A percentile compares a stretch with the other conserved stretches of the same genome.
phyloP scores from a whole-genome alignment of 1,139 yeast species.

The Suhomyces guaymorum region DNA sequence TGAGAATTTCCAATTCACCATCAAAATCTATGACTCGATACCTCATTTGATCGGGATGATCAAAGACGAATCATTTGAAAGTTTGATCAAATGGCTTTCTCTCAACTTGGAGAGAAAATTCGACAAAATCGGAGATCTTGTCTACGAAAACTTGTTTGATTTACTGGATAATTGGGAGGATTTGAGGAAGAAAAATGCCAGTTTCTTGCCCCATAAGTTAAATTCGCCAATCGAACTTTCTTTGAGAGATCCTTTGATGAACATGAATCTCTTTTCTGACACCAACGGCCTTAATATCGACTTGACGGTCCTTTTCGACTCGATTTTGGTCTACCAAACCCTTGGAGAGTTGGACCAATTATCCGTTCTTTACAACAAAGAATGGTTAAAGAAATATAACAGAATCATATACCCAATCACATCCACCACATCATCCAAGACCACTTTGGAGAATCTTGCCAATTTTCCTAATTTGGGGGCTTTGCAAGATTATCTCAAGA shows the following conservation, averaged over 20 bases:
- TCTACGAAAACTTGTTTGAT: conserved; percentile 55
- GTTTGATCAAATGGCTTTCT: conserved; percentile 72
- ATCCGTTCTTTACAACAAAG: conserved; percentile 64
- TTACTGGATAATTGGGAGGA: conserved; percentile 61
- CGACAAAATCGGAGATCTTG: conserved; percentile 56
- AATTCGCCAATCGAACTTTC: conserved; percentile 86
- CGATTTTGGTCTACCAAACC: conserved; percentile 77
- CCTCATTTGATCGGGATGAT: conserved; percentile 78
- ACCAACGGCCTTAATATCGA: conserved; percentile 48
- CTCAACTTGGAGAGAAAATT: conserved; percentile 62
- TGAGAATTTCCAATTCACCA: conserved; percentile 74
- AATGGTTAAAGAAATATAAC: conserved; percentile 72
- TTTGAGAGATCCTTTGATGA: conserved; percentile 55
- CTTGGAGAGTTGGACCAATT: conserved; percentile 65
- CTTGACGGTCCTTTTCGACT: conserved; percentile 74
- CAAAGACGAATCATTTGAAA: conserved; percentile 74
- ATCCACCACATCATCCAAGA: conserved; percentile 20
- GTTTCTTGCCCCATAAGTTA: conserved; percentile 62
- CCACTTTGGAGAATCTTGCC: conserved; percentile 17
- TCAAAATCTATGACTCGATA: conserved; percentile 67
- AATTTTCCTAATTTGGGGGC: conserved; percentile 28
- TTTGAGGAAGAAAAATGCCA: conserved; percentile 29
- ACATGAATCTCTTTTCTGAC: conserved; percentile 50
- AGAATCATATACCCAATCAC: conserved; percentile 69
- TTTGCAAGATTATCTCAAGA: conserved; percentile 58